A percentile compares a stretch with the other conserved stretches of the same genome.
These are phyloP conservation scores for Synchytrium microbalum DNA, from an alignment of 371 early-diverging fungal genomes.

Conservation along the genomic window DNA sequence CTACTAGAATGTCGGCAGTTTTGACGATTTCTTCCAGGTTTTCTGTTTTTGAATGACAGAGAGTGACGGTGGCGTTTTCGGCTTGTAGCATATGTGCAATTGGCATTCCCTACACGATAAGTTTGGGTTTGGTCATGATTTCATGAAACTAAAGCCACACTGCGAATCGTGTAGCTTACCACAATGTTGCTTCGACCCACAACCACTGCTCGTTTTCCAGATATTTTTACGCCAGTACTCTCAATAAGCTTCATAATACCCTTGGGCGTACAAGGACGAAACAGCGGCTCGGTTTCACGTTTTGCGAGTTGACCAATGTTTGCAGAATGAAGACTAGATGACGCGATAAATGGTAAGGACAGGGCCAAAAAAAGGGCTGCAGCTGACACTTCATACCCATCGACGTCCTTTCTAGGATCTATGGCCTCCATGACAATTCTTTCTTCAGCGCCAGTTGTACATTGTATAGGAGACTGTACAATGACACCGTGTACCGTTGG, in stretches of 20 bases:
- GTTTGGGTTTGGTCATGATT: neutral
- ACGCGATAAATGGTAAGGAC: neutral
- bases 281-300: conserved; percentile 62
- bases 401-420: conserved; percentile 83
- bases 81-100: conserved; percentile 71
- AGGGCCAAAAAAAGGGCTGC: neutral
- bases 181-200: conserved; percentile 92
- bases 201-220: conserved; percentile 80
- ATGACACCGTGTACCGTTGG: conserved; percentile 78
- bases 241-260: conserved; percentile 80
- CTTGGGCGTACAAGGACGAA: conserved; percentile 90
- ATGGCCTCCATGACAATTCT: conserved; percentile 73
- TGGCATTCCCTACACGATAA: conserved; percentile 58
- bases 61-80: conserved; percentile 80
- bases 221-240: conserved; percentile 52
- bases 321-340: conserved; percentile 66
- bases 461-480: conserved; percentile 83
- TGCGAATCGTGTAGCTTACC: conserved; percentile 3
- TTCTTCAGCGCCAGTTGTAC: conserved; percentile 69
- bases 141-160: conserved; percentile 10
- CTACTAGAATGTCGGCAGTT: conserved; percentile 79
- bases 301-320: conserved; percentile 89
- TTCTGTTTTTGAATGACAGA: conserved; percentile 80
- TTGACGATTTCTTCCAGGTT: conserved; percentile 60
- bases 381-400: conserved; percentile 55